A percentile compares a stretch with the other conserved stretches of the same genome.
Conservation (phyloP, 176 grass and related monocot genomes). For the Musa beccarii region DNA sequence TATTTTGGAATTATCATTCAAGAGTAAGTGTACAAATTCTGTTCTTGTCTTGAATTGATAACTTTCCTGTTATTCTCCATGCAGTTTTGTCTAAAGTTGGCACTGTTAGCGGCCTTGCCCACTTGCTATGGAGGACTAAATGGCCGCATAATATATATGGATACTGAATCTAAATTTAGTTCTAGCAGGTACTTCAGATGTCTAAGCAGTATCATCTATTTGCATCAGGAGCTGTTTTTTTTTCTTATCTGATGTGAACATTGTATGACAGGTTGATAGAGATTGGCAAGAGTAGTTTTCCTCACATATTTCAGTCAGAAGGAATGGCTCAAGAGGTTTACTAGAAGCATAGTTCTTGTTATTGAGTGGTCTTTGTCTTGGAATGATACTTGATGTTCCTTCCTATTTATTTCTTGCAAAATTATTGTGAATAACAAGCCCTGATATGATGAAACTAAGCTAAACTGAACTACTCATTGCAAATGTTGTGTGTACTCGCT, state of each 20-base stretch:
- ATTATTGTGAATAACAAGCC: background rate
- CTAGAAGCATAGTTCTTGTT: background rate
- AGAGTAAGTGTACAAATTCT: background rate
- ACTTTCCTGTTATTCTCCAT: conserved; percentile 13
- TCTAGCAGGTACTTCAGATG: conserved; percentile 52
- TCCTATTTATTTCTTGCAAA: background rate
- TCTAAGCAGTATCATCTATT: background rate
- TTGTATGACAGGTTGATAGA: conserved; percentile 57
- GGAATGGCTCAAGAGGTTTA: conserved; percentile 73
- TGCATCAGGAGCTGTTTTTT: background rate
- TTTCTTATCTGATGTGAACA: conserved; percentile 18
- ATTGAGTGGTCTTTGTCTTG: background rate
- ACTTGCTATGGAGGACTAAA: conserved; percentile 75
- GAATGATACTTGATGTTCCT: background rate
- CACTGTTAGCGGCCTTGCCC: conserved; percentile 67
- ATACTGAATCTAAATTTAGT: conserved; percentile 94
- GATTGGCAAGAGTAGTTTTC: conserved; percentile 84
- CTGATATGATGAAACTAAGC: background rate
- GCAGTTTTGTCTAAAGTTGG: conserved; percentile 90
- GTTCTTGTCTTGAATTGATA: background rate
- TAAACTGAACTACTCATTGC: background rate
- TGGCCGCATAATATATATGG: conserved; percentile 69
- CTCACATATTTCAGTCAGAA: conserved; percentile 82
- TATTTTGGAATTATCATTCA: background rate
- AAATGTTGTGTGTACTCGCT: background rate